Conservation (phyloP, 106 monocot genomes). For the Vanilla planifolia region DNA sequence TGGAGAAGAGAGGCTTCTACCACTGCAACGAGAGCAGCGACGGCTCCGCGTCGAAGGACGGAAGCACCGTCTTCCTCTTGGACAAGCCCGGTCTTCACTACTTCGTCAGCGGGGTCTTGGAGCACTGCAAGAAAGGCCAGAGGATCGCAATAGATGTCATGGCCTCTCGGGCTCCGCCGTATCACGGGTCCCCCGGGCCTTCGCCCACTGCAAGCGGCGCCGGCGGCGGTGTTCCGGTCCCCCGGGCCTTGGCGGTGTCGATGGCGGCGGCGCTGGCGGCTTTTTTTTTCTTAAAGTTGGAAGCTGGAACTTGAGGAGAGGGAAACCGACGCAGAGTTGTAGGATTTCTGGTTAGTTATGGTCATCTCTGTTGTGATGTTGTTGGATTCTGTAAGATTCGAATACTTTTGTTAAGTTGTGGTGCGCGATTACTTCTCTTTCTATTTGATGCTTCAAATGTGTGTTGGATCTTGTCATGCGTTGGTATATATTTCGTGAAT, state of each 20-base stretch:
- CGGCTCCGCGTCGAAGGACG: conserved; percentile 8
- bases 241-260: background rate
- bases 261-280: no score
- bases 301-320: no score
- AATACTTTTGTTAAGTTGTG: no score
- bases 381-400: no score
- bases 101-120: conserved; percentile 28
- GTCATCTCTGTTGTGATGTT: no score
- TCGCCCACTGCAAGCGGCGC: background rate
- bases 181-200: background rate
- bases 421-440: no score
- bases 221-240: background rate
- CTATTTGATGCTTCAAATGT: no score
- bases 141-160: conserved; percentile 28
- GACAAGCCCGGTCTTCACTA: conserved; percentile 33
- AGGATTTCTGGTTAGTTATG: no score
- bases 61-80: conserved; percentile 23
- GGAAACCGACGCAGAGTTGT: no score
- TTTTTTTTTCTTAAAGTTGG: no score
- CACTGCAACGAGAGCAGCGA: conserved; percentile 44
- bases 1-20: conserved; percentile 38
- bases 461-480: no score
- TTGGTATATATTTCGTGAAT: no score
- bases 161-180: conserved; percentile 6
- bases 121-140: conserved; percentile 39